Percentiles rank a stretch among this genome's conserved stretches.
Conservation (phyloP, 2,329 filamentous ascomycete species). For the Fusarium drepaniforme region DNA sequence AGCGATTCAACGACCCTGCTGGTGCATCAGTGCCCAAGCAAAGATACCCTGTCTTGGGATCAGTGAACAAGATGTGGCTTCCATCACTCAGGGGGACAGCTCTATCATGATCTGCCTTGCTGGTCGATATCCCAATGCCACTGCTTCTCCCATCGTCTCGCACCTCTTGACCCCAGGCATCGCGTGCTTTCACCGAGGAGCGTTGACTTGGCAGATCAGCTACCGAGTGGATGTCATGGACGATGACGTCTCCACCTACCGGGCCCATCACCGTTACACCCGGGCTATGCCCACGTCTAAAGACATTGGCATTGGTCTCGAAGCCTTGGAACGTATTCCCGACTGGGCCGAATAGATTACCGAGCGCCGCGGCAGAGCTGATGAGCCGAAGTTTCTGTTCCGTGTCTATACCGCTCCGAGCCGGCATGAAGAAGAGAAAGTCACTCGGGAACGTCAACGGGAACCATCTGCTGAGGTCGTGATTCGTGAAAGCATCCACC, state of each 20-base stretch:
- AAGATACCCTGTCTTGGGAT: conserved; percentile 67
- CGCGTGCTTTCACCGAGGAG: conserved; percentile 24
- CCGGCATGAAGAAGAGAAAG: conserved; percentile 71
- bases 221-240: conserved; percentile 23
- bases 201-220: conserved; percentile 25
- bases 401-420: conserved; percentile 60
- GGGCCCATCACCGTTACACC: conserved; percentile 33
- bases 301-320: conserved; percentile 36
- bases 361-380: conserved; percentile 65
- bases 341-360: conserved; percentile 35
- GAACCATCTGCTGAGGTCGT: conserved; percentile 67
- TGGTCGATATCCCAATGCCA: conserved; percentile 51
- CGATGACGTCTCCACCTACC: conserved; percentile 17
- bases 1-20: conserved; percentile 60
- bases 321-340: conserved; percentile 38
- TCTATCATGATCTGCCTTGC: conserved; percentile 69
- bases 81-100: conserved; percentile 75
- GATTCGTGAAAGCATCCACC: conserved; percentile 58
- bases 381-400: conserved; percentile 71
- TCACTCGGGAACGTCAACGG: conserved; percentile 66
- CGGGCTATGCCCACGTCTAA: conserved; percentile 34
- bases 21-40: conserved; percentile 73
- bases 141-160: conserved; percentile 23
- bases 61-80: conserved; percentile 73
- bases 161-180: conserved; percentile 27